Evolutionary conservation across 331 rosid species (phyloP).

Genomic region (Quercus lobata): DNA sequence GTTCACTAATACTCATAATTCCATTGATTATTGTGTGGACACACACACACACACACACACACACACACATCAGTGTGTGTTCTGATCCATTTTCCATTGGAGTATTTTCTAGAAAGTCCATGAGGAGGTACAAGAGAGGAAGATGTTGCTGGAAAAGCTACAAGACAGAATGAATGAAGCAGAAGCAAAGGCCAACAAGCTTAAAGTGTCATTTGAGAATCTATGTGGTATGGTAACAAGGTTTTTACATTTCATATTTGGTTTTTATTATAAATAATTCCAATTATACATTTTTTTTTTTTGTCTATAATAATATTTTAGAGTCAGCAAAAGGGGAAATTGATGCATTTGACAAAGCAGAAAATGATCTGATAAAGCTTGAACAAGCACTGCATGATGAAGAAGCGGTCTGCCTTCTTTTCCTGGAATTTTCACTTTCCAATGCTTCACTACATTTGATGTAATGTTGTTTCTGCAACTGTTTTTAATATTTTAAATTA

Average conservation of each 20-base stretch:
- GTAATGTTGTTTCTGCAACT: conserved; percentile 6
- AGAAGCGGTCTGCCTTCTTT: conserved; percentile 39
- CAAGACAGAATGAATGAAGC: conserved; percentile 47
- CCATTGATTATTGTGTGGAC: background rate
- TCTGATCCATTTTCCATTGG: background rate
- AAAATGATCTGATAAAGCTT: conserved; percentile 48
- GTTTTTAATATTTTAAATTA: conserved; percentile 1
- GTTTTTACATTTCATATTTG: conserved; percentile 12
- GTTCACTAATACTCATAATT: conserved; percentile 27
- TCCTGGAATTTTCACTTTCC: background rate
- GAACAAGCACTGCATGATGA: conserved; percentile 50
- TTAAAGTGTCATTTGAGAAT: conserved; percentile 55
- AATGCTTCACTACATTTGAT: background rate
- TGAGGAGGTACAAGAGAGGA: conserved; percentile 39
- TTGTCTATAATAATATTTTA: conserved; percentile 22
- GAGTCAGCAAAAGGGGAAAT: conserved; percentile 65
- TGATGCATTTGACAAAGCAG: conserved; percentile 64
- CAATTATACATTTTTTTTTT: conserved; percentile 8
- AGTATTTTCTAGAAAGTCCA: conserved; percentile 44
- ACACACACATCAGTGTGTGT: background rate
- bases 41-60: background rate
- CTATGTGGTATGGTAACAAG: conserved; percentile 57
- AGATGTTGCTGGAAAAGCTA: conserved; percentile 36
- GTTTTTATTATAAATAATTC: conserved; percentile 12
- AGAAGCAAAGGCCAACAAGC: conserved; percentile 42